These are phyloP conservation scores for Zoysia japonica DNA, from an alignment of 176 grass and related monocot species.

Conservation along the genomic window DNA sequence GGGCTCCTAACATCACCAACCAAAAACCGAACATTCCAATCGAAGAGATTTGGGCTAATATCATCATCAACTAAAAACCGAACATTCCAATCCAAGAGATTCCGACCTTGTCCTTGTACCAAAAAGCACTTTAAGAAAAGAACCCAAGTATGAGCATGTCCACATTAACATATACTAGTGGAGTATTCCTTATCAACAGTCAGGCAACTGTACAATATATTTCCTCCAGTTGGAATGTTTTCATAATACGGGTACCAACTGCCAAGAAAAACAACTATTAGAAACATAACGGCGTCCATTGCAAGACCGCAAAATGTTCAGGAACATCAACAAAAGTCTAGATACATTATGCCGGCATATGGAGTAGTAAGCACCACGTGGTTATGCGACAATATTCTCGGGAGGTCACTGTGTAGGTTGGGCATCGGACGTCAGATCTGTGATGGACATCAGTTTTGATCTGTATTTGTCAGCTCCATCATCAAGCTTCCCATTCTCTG, in stretches of 20 bases:
- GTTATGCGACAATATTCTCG: conserved; percentile 33
- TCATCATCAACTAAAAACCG: background rate
- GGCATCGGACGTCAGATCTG: conserved; percentile 53
- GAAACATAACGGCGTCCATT: conserved; percentile 26
- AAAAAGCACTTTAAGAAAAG: background rate
- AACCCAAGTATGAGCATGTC: conserved; percentile 1
- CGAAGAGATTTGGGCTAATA: too few relatives aligned
- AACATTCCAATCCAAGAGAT: background rate
- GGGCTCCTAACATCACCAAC: background rate
- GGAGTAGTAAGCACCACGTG: conserved; percentile 17
- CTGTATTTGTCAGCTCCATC: conserved; percentile 63
- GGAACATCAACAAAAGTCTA: conserved; percentile 35
- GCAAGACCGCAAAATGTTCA: conserved; percentile 33
- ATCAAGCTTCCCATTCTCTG: conserved; percentile 23
- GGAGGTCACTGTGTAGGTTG: conserved; percentile 46
- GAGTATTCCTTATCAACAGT: conserved; percentile 12
- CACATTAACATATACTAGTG: background rate
- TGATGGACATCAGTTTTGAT: conserved; percentile 89
- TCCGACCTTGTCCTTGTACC: background rate
- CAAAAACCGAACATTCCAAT: background rate
- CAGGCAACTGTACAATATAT: conserved; percentile 42
- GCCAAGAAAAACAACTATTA: background rate
- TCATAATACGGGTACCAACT: background rate
- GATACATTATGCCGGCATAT: conserved; percentile 44
- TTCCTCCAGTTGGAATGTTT: conserved; percentile 3